phyloP scores from a whole-genome alignment of 768 basidiomycete genomes.

The Collybia sp. region DNA sequence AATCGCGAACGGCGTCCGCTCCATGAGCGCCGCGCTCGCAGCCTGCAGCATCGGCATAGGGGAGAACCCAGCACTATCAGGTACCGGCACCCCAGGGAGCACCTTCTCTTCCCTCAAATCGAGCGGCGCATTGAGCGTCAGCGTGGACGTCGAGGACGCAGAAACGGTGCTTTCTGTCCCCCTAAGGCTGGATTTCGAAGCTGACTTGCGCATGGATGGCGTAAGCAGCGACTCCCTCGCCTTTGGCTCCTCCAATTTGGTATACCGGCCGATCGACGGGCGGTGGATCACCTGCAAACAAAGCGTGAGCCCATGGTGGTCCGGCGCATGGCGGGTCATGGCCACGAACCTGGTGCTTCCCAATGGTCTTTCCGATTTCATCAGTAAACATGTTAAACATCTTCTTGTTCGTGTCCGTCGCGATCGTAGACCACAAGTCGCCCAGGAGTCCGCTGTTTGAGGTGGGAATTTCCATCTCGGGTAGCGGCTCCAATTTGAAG shows the following conservation, averaged over 20 bases:
- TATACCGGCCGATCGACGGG: constrained; percentile 85
- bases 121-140: constrained; percentile 44
- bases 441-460: constrained; percentile 64
- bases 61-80: constrained; percentile 39
- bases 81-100: constrained; percentile 26
- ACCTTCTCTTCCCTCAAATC: constrained; percentile 15
- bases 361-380: constrained; percentile 91
- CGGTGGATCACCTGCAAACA: constrained; percentile 54
- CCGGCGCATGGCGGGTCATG: background rate
- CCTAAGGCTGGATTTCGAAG: constrained; percentile 49
- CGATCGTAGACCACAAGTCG: constrained; percentile 85
- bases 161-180: constrained; percentile 25
- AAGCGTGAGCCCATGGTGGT: background rate
- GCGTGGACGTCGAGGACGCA: constrained; percentile 40
- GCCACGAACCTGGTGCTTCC: constrained; percentile 74
- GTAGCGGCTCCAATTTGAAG: constrained; percentile 73
- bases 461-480: constrained; percentile 61
- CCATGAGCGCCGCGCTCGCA: constrained; percentile 81
- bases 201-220: constrained; percentile 55
- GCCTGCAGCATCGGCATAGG: constrained; percentile 68
- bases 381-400: constrained; percentile 92
- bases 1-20: constrained; percentile 94
- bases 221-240: constrained; percentile 84
- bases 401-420: constrained; percentile 89
- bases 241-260: constrained; percentile 81